Conservation (phyloP, 345 rosid genomes). For the Murraya paniculata region DNA sequence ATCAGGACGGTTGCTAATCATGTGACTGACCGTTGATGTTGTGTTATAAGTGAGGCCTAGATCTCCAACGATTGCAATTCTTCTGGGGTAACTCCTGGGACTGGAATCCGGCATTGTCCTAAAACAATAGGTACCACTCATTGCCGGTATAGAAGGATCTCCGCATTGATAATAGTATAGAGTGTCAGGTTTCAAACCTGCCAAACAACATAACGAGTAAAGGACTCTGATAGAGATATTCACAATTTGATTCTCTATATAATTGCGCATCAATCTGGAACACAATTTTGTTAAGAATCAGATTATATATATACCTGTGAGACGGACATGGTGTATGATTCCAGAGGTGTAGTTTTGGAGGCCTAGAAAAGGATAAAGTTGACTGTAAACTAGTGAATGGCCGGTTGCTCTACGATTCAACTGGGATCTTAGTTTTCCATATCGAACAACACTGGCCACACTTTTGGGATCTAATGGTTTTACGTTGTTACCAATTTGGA, state of each 20-base stretch:
- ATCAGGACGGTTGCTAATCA: conserved; percentile 61
- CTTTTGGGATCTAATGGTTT: conserved; percentile 60
- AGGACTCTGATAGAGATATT: not conserved
- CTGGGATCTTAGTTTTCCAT: conserved; percentile 34
- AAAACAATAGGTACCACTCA: conserved; percentile 55
- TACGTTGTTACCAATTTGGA: conserved; percentile 61
- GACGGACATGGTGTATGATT: conserved; percentile 88
- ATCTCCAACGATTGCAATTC: conserved; percentile 73
- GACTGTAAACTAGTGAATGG: conserved; percentile 63
- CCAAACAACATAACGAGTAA: not conserved
- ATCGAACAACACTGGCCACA: conserved; percentile 62
- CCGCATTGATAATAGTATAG: conserved; percentile 84
- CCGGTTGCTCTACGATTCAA: conserved; percentile 51
- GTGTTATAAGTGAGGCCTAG: conserved; percentile 84
- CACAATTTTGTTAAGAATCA: not conserved
- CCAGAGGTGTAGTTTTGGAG: conserved; percentile 90
- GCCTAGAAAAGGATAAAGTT: conserved; percentile 82
- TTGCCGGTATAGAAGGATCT: conserved; percentile 60
- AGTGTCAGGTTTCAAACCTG: conserved; percentile 66
- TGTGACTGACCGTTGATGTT: conserved; percentile 57
- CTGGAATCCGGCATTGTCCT: conserved; percentile 64
- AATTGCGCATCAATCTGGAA: not conserved
- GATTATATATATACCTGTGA: conserved; percentile 45
- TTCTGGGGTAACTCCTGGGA: conserved; percentile 56
- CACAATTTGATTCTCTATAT: too few relatives aligned